Evolutionary conservation across 1,284 basidiomycete genomes (phyloP).

Genomic region (Veloporphyrellus conicus): DNA sequence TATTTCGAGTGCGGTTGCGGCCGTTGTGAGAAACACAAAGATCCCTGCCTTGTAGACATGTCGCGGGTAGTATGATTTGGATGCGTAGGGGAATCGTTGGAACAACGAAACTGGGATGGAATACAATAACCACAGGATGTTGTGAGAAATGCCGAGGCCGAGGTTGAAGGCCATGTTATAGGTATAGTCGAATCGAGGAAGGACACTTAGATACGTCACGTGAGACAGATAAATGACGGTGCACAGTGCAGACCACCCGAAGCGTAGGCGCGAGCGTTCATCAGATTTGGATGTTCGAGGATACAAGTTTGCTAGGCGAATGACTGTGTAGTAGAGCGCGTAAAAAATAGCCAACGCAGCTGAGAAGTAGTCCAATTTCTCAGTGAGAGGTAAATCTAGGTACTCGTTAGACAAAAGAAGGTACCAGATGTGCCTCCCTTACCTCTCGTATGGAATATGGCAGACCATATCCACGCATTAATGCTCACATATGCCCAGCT

Average conservation of each 20-base stretch:
- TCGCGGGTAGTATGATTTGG: slow-evolving; percentile 51
- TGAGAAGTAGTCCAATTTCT: slow-evolving; percentile 93
- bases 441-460: slow-evolving; percentile 92
- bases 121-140: slow-evolving; percentile 81
- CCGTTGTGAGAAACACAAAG: slow-evolving; percentile 69
- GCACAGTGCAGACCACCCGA: slow-evolving; percentile 47
- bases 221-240: slow-evolving; percentile 58
- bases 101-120: slow-evolving; percentile 50
- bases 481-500: slow-evolving; percentile 70
- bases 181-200: slow-evolving; percentile 86
- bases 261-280: slow-evolving; percentile 14
- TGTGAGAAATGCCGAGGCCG: slow-evolving; percentile 72
- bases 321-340: slow-evolving; percentile 67
- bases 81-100: slow-evolving; percentile 50
- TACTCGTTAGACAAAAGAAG: slow-evolving; percentile 10
- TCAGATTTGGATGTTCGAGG: slow-evolving; percentile 23
- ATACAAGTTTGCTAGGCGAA: slow-evolving; percentile 81
- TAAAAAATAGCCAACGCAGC: slow-evolving; percentile 81
- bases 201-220: slow-evolving; percentile 71
- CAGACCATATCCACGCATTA: slow-evolving; percentile 92
- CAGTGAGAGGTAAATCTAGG: slow-evolving; percentile 77
- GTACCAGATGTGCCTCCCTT: slow-evolving; percentile 18
- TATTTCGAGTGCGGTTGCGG: slow-evolving; percentile 79
- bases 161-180: slow-evolving; percentile 94
- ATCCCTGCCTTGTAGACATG: slow-evolving; percentile 54